Evolutionary conservation across 345 rosid species (phyloP), one percentile per base, ranked within the genome.

Genomic region (Salix arbutifolia): DNA sequence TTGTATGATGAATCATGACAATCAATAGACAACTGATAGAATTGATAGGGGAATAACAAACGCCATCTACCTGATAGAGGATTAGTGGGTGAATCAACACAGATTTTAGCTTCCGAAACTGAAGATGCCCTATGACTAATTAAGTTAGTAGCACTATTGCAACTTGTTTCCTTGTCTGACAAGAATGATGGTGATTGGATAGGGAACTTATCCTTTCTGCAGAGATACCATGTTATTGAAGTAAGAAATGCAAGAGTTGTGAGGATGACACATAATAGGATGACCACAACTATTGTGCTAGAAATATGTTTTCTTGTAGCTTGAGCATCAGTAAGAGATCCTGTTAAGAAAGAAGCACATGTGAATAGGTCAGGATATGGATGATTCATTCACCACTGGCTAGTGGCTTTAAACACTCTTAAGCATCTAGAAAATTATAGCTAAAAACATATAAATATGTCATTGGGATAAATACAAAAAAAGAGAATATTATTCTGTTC

Each of bases 91-190:
- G 88, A 82, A 75, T 84, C 77, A 35, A 86, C 77, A 67, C 79
- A 81, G 76, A 66, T 74, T 71, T 77, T 83, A 31, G 83, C 74
- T 83, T 85, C 91, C 26, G 82, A 84, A 21, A 79, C 78, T 28
- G 91, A 86, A 14, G 87, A 82, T 78, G 78, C 82, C 85, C 80
- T 90, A 28, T 76, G 87, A 74, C 82, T 86, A 76, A 95, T 87
- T 71, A 95, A 88, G 89, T 91, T 89, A 56, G 93, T 80, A 76
- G 89, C 87, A 85, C 99, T 96, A 31, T 85, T 86, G 92, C 83
- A 91, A 76, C 99, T 91, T 5, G 89, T 81, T 76, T 88, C 94
- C 80, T 82, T 90, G 79, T 91, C 98, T 5, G 94, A 86, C 25
- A 88, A 87, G 74, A 88, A 87, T 31, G 80, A 70, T 58, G 94